Evolutionary conservation across 371 early-diverging fungal species (phyloP).

Genomic region (Smittium culicis): DNA sequence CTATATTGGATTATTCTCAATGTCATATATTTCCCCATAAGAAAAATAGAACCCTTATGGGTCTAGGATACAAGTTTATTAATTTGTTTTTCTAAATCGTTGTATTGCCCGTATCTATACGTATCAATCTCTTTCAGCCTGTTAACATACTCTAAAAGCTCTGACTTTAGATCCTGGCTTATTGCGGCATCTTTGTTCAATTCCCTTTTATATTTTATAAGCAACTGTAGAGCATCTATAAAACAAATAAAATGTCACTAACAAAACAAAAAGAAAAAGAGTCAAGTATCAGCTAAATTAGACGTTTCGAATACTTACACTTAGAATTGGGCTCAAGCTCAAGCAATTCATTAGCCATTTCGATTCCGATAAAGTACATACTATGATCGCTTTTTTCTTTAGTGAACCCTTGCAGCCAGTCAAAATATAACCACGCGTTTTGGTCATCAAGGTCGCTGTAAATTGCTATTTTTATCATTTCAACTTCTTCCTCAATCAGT

Average conservation of each 20-base stretch:
- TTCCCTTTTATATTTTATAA: background rate
- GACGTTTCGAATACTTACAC: conserved; percentile 22
- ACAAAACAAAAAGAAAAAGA: too few species aligned
- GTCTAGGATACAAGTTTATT: too few species aligned
- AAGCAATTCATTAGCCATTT: conserved; percentile 53
- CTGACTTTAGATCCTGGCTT: background rate
- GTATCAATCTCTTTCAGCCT: conserved; percentile 4
- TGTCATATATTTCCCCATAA: too few species aligned
- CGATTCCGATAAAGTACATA: conserved; percentile 19
- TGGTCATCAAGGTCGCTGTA: conserved; percentile 95
- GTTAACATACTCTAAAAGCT: background rate
- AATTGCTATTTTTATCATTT: conserved; percentile 69
- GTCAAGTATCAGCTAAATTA: background rate
- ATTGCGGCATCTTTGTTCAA: background rate
- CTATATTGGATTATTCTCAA: too few species aligned
- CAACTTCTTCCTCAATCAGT: conserved; percentile 51
- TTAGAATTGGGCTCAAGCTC: conserved; percentile 55
- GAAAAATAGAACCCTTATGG: too few species aligned
- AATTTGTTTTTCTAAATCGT: too few species aligned
- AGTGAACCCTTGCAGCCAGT: conserved; percentile 57
- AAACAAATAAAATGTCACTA: background rate
- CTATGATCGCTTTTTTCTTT: background rate
- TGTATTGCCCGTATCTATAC: conserved; percentile 19
- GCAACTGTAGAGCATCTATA: conserved; percentile 1
- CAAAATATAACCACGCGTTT: conserved; percentile 87